Percentiles rank a stretch among this genome's conserved stretches.
Conservation (phyloP, 176 grass and related monocot species). For the Pontederia crassipes region DNA sequence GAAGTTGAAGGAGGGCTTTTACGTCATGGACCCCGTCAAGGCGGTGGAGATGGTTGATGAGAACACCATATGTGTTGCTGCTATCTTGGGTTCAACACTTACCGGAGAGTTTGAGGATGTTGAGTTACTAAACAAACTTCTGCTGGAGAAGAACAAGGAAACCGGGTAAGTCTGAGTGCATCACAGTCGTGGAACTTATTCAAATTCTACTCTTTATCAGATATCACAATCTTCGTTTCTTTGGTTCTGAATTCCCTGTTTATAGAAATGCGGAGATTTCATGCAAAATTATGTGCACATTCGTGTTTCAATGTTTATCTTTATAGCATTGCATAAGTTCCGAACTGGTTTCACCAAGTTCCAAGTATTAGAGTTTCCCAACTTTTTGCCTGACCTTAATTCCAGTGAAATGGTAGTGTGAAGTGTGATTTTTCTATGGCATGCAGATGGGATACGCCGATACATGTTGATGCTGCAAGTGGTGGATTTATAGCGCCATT, state of each 20-base stretch:
- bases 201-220: background rate
- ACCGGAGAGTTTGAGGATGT: conserved; percentile 80
- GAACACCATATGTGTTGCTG: conserved; percentile 73
- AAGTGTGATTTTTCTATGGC: conserved; percentile 8
- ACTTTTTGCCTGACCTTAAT: background rate
- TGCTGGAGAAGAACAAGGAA: conserved; percentile 60
- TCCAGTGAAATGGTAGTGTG: background rate
- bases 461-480: conserved; percentile 72
- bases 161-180: conserved; percentile 35
- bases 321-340: too few relatives aligned
- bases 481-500: conserved; percentile 82
- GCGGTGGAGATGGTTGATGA: conserved; percentile 82
- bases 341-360: too few relatives aligned
- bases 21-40: conserved; percentile 74
- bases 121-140: conserved; percentile 43
- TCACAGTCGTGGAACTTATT: background rate
- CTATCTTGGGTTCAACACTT: conserved; percentile 74
- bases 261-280: too few relatives aligned
- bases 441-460: conserved; percentile 59
- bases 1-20: conserved; percentile 60
- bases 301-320: too few relatives aligned
- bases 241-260: too few relatives aligned
- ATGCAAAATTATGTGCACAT: too few relatives aligned
- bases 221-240: too few relatives aligned
- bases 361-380: background rate